Evolutionary conservation across 2,329 filamentous ascomycete species (phyloP).

Genomic region (Leptographium galeiforme): DNA sequence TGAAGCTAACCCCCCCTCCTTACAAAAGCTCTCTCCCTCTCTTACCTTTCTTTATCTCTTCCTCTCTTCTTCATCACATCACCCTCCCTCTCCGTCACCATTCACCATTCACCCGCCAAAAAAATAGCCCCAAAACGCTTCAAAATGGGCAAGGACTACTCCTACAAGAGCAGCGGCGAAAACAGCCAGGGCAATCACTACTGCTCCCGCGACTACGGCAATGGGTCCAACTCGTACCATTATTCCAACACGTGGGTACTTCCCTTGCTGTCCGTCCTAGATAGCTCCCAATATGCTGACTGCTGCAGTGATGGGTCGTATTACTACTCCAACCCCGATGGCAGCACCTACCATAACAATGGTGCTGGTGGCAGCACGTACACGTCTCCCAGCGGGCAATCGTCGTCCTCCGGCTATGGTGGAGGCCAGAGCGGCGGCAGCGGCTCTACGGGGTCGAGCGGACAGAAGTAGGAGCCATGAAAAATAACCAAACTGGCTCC

Average conservation of each 20-base stretch:
- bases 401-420: conserved; percentile 14
- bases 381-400: conserved; percentile 37
- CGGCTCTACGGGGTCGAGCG: neutral
- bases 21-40: too few relatives aligned
- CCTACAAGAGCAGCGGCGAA: conserved; percentile 39
- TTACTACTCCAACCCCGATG: conserved; percentile 59
- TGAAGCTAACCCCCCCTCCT: too few relatives aligned
- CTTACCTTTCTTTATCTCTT: too few relatives aligned
- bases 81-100: neutral
- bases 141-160: conserved; percentile 19
- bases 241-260: conserved; percentile 48
- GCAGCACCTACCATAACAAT: conserved; percentile 55
- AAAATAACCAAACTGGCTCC: too few relatives aligned
- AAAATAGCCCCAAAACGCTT: too few relatives aligned
- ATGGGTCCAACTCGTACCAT: conserved; percentile 50
- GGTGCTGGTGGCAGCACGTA: conserved; percentile 46
- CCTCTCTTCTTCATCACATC: too few relatives aligned
- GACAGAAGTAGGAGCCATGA: neutral
- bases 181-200: conserved; percentile 60
- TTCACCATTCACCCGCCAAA: too few relatives aligned
- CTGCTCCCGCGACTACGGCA: conserved; percentile 50
- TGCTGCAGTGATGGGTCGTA: conserved; percentile 47
- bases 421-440: conserved; percentile 1
- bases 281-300: neutral
- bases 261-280: neutral